Evolutionary conservation across 2,329 filamentous ascomycete genomes (phyloP).

Genomic region (Fusarium mexicanum): DNA sequence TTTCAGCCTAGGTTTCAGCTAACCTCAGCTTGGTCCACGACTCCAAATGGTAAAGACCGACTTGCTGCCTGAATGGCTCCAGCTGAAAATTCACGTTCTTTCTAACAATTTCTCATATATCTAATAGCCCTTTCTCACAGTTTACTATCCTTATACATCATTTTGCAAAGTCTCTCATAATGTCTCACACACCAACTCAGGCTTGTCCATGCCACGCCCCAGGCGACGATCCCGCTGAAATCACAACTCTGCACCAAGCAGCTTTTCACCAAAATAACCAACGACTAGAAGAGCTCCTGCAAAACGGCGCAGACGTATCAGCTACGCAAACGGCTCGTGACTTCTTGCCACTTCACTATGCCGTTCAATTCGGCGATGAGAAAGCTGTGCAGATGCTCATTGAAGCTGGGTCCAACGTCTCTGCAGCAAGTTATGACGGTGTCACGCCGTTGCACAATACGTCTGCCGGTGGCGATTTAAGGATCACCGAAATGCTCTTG

Average conservation of each 20-base stretch:
- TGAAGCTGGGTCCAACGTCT: not conserved
- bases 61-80: not conserved
- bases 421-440: not conserved
- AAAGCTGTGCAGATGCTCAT: not conserved
- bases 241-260: not conserved
- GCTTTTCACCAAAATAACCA: not conserved
- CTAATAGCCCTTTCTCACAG: fast-evolving
- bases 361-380: not conserved
- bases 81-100: not conserved
- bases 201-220: not conserved
- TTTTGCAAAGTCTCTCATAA: fast-evolving
- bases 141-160: fast-evolving
- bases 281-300: not conserved
- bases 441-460: not conserved
- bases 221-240: not conserved
- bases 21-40: not conserved
- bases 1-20: not conserved
- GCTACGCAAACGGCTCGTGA: not conserved
- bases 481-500: not conserved
- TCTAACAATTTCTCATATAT: not conserved
- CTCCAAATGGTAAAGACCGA: not conserved
- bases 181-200: not conserved
- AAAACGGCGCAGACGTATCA: not conserved
- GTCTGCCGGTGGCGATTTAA: not conserved
- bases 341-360: not conserved